Percentiles rank a stretch among this genome's conserved stretches.
phyloP scores from a whole-genome alignment of 192 early-diverging fungal species.

The Thoreauomyces humboldtii region DNA sequence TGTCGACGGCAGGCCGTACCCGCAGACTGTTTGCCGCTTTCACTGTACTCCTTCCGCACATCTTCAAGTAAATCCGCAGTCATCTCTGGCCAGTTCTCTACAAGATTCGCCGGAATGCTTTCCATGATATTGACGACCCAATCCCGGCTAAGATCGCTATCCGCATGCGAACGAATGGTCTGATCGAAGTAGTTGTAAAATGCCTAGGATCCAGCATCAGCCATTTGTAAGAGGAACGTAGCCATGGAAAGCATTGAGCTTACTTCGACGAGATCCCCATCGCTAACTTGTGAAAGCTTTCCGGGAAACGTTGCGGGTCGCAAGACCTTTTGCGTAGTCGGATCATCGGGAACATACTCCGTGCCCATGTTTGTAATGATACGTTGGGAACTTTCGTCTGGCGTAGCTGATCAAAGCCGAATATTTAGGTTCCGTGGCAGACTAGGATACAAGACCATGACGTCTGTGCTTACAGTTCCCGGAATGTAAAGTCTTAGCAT shows the following conservation, averaged over 20 bases:
- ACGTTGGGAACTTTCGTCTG: not conserved
- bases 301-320: not conserved
- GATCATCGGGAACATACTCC: slow-evolving; percentile 14
- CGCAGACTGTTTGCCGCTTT: slow-evolving; percentile 52
- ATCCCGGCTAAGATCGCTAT: slow-evolving; percentile 30
- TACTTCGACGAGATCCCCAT: slow-evolving; percentile 17
- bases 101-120: slow-evolving; percentile 36
- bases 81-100: slow-evolving; percentile 30
- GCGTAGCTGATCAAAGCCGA: too few species aligned
- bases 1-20: slow-evolving; percentile 11
- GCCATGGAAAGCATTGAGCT: not conserved
- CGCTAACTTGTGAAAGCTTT: not conserved
- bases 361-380: slow-evolving; percentile 16
- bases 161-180: slow-evolving; percentile 45
- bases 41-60: slow-evolving; percentile 41
- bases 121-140: slow-evolving; percentile 43
- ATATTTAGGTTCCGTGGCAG: too few species aligned
- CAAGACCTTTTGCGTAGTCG: not conserved
- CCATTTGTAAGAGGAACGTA: not conserved
- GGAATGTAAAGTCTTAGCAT: slow-evolving; percentile 21
- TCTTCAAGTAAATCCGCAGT: slow-evolving; percentile 44
- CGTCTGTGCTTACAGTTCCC: not conserved
- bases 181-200: slow-evolving; percentile 57
- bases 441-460: too few species aligned
- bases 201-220: slow-evolving; percentile 28